Evolutionary conservation across 495 filamentous ascomycete species (phyloP), one percentile per base, ranked within the genome.

Genomic region (Aspergillus olivimuriae): DNA sequence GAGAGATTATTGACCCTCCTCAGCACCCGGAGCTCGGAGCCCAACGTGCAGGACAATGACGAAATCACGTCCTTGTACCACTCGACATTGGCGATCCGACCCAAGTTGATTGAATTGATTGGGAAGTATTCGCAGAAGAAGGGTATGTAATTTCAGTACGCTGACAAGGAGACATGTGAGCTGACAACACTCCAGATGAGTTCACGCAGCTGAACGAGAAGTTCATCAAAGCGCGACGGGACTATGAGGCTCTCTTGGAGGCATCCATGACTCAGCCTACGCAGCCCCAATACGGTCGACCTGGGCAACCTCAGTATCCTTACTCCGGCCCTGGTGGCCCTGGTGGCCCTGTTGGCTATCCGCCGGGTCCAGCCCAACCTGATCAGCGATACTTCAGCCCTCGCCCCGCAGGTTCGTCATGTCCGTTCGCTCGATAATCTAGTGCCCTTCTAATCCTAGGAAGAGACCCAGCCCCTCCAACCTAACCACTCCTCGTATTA

Each of bases 41-140:
- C 90, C 30, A 83, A 86, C 50, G 83, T 86, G 30, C 83, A 85
- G 55, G 89, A 94, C 51, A 94, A 91, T 51, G 89, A 94, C 55
- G 89, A 95, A 62, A 94, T 95, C 42, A 95, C 87, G 26, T 86
- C 82, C 47, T 67, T 98, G 33, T 98, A 98, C 54, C 90, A 98
- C 56, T 84, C 87, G 34, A 97, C 92, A 2, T 55, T 97, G 35
- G 87, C 89, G 1, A 98, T 98, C 50, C 80, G 92, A 21, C 92
- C 92, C 7, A 98, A 98, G 66, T 73, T 97, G 23, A 97, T 98
- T 58, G 94, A 98, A 66, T 66, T 98, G 34, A 98, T 98, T 65
- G 92, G 94, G 41, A 98, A 97, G 67, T 98, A 98, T 54, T 95
- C 92, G 11, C 92, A 98, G 58, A 97, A 95, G 80, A 98, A 98